These are phyloP conservation scores for Gynostemma pentaphyllum DNA, from an alignment of 306 rosid species.

Conservation along the genomic window DNA sequence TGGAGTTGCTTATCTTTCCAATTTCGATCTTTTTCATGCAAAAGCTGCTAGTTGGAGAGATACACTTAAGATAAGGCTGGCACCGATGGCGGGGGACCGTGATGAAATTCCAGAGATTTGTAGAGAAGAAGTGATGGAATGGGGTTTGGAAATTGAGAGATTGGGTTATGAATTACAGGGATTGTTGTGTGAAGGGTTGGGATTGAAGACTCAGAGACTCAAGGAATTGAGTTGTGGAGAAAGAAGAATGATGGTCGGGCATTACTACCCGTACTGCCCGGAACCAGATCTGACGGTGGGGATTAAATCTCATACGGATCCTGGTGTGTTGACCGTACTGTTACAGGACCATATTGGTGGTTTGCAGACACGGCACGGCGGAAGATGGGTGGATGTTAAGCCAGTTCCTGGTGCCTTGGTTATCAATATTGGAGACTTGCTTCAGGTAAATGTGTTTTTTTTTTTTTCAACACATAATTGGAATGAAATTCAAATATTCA, in stretches of 20 bases:
- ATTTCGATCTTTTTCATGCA: constrained; percentile 23
- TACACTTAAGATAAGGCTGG: constrained; percentile 36
- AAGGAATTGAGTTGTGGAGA: constrained; percentile 22
- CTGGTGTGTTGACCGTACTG: constrained; percentile 48
- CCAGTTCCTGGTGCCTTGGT: constrained; percentile 64
- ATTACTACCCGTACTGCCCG: constrained; percentile 36
- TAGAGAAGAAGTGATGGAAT: constrained; percentile 28
- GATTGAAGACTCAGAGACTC: constrained; percentile 18
- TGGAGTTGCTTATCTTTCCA: constrained; percentile 27
- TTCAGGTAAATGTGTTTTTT: too few relatives aligned
- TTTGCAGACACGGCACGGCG: constrained; percentile 45
- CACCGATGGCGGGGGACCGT: constrained; percentile 21
- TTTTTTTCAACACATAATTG: too few relatives aligned
- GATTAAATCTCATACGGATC: constrained; percentile 61
- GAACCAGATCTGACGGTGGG: constrained; percentile 49
- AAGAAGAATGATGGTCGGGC: constrained; percentile 22
- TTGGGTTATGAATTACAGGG: constrained; percentile 28
- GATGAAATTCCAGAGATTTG: constrained; percentile 44
- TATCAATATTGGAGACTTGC: constrained; percentile 65
- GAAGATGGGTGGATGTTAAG: constrained; percentile 58
- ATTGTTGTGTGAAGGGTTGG: constrained; percentile 34
- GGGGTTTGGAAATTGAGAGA: constrained; percentile 35
- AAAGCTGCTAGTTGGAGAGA: constrained; percentile 81
- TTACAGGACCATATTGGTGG: constrained; percentile 79
- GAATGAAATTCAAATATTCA: too few relatives aligned